Evolutionary conservation across 1,284 basidiomycete genomes (phyloP), one percentile per base, ranked within the genome.

Genomic region (Papiliotrema flavescens): DNA sequence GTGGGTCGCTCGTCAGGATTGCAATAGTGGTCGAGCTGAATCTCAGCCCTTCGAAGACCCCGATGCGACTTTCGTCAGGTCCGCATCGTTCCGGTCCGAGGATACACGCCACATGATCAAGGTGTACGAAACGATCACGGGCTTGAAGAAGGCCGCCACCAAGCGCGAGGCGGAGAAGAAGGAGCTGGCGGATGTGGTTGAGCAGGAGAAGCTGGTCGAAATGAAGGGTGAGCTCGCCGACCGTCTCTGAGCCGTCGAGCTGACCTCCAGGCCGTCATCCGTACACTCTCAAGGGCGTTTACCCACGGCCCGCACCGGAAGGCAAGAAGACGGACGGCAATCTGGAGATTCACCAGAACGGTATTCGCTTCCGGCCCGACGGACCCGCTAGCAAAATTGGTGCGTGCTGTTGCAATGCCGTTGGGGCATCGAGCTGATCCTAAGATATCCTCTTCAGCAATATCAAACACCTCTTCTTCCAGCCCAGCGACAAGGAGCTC

Each of bases 391-490:
- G 60, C 74, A 92, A 88, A 78, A 88, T 96, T 60, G 90, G 90
- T 89, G 64, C 62, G 86, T 75, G 41, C 13, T 15, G 17, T 24
- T 26, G n/a, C 13, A 9, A 3, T 28, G 35, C 15, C 14, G 6
- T 22, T 17, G 35, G 34, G 6, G 34, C 4, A 23, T 22, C 13
- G 20, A 41, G 28, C 53, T 54, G 53, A 56, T 24, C 15, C 22
- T 13, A 66, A 94, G 92, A 97, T 73, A 83, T 99, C 20, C 81
- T 98, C 14, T 98, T 98, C 80, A 88, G 85, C 79, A 99, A 99
- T 75, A 88, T 99, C 79, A 97, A 96, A 77, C 96, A 98, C 76
- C 80, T 98, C 23, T 97, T 98, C 80, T 98, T 98, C 84, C 96
- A 98, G 73, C 94, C 96, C 6, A 98, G 95, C 70, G 96, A 99